A percentile compares a stretch with the other conserved stretches of the same genome.
phyloP scores from a whole-genome alignment of 257 asterid species.

The Petunia axillaris region DNA sequence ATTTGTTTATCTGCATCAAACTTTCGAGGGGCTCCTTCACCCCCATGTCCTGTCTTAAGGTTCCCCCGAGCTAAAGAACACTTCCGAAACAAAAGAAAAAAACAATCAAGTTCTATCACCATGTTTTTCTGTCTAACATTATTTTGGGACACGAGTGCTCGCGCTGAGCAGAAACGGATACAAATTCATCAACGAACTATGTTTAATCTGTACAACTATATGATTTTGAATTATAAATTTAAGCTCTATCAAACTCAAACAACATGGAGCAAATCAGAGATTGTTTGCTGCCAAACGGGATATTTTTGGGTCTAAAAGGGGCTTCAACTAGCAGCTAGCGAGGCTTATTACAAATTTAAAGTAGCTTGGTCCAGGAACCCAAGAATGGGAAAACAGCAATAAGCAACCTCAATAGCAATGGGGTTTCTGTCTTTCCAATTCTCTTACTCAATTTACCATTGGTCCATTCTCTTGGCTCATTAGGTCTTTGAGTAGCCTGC shows the following conservation, averaged over 20 bases:
- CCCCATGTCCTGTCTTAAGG: too few relatives aligned
- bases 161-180: not conserved
- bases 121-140: not conserved
- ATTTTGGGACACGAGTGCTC: not conserved
- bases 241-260: not conserved
- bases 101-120: not conserved
- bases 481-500: constrained; percentile 16
- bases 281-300: not conserved
- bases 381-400: constrained; percentile 62
- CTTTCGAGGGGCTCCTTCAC: too few relatives aligned
- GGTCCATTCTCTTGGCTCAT: constrained; percentile 30
- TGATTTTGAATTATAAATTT: not conserved
- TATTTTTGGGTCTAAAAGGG: not conserved
- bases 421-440: constrained; percentile 51
- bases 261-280: not conserved
- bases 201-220: constrained; percentile 16
- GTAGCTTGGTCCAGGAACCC: constrained; percentile 67
- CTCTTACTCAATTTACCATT: constrained; percentile 53
- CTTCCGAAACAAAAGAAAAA: not conserved
- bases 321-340: not conserved
- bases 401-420: constrained; percentile 52
- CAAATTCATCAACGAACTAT: not conserved
- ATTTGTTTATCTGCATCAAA: too few relatives aligned
- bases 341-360: constrained; percentile 30
- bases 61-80: not conserved